Evolutionary conservation across 805 yeast species (phyloP), one percentile per base, ranked within the genome.

Genomic region (Candida bentonensis): DNA sequence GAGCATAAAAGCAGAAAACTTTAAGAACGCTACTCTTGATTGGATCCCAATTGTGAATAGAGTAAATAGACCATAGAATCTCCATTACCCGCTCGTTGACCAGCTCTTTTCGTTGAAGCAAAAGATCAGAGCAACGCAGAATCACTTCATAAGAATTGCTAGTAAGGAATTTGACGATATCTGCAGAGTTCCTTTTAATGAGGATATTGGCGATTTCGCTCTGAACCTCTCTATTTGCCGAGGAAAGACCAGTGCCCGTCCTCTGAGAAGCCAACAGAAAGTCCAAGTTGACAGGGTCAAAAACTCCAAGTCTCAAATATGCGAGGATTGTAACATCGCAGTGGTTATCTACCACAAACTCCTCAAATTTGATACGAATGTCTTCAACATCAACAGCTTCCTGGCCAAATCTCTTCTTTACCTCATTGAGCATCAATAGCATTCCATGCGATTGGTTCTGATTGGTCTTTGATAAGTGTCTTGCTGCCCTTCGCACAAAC

Each of bases 391-490:
- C 22, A 15, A 44, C 42, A 21, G 43, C 36, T 11, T 9, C 20
- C 11, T 9, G 4, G 21, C 30, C 42, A 44, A 44, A 45, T 13
- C 20, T 46, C 21, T 46, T 42, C 21, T 26, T 30, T 5, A 30
- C 20, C 17, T 30, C 21, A 25, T 41, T 23, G 13, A 41, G 33
- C 34, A 23, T 22, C 15, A 4, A 44, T 22, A 40, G 40, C 26
- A 17, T 41, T 30, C 94, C 95, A 58, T 84, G 94, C 0, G 69
- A 49, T 39, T 58, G 55, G 50, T 79, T 79, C 42, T 68, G 72
- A 23, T 60, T 46, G 0, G 40, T 22, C 2, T 47, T 42, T 13
- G 17, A 1, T 60, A 44, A 15, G 59, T 50, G 15, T 48, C 45
- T 0, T 42, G 33, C 11, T 67, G 40, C 5, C 27, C 2, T 42